phyloP scores from a whole-genome alignment of 2,329 filamentous ascomycete species.

The Lizonia empirigonia region DNA sequence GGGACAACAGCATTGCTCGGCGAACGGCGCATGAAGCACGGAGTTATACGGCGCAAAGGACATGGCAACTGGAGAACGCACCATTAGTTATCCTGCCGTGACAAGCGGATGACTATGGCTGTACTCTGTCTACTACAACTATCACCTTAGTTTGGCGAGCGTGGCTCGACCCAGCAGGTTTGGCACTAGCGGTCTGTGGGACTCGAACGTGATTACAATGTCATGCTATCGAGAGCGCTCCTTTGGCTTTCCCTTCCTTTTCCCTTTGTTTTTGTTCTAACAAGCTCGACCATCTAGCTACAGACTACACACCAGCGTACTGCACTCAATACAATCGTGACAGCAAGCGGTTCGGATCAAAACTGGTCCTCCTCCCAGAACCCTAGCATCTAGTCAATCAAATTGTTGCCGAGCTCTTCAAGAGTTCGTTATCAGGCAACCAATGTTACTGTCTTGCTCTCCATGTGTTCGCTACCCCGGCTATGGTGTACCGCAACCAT shows the following conservation, averaged over 20 bases:
- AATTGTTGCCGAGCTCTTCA: conserved; percentile 28
- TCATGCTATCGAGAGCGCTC: conserved; percentile 47
- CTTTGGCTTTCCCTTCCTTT: conserved; percentile 29
- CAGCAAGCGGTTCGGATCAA: conserved; percentile 33
- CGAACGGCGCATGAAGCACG: conserved; percentile 15
- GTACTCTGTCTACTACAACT: conserved; percentile 45
- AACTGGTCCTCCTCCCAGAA: conserved; percentile 29
- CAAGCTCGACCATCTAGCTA: conserved; percentile 23
- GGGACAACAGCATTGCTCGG: conserved; percentile 30
- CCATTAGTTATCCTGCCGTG: conserved; percentile 45
- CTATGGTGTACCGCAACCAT: conserved; percentile 16
- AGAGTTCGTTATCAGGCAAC: conserved; percentile 31
- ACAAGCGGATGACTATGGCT: conserved; percentile 45
- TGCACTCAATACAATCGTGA: conserved; percentile 21
- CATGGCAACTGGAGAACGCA: conserved; percentile 42
- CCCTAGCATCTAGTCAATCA: conserved; percentile 27
- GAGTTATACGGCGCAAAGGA: conserved; percentile 13
- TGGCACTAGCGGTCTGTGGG: conserved; percentile 39
- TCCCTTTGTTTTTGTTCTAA: conserved; percentile 23
- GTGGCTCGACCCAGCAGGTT: conserved; percentile 36
- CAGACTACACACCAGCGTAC: conserved; percentile 15
- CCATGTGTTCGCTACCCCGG: conserved; percentile 26
- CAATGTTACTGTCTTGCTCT: conserved; percentile 19
- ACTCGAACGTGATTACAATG: conserved; percentile 48
- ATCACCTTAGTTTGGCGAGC: conserved; percentile 29